Evolutionary conservation across 306 rosid genomes (phyloP), one percentile per base, ranked within the genome.

Genomic region (Hippophae gyantsensis): DNA sequence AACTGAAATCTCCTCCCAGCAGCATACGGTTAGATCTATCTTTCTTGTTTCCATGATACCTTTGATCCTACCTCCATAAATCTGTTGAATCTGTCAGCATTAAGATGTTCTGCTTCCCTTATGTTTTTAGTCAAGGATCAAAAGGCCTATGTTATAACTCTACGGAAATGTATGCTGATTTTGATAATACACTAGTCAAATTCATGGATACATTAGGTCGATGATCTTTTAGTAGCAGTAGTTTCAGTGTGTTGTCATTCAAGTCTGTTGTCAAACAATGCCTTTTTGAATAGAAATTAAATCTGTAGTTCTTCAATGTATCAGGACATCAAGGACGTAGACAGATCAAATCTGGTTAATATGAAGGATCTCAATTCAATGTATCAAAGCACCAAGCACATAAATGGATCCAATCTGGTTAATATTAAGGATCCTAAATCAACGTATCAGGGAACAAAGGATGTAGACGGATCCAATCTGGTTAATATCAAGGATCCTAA

Each of bases 1-100:
- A 71, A 78, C 53, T 53, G 69, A 71, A 67, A 63, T 50, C 52
- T 48, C 27, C 44, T 59, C 72, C 58, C 67, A 61, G 6, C 72
- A 72, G 67, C 74, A 57, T 27, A 74, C 12, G 89, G 95, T 92
- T 67, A 77, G 86, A 54, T 62, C 61, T 74, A 60, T 64, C 53
- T 45, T 76, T 70, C 65, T 38, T 63, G 47, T 58, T 65, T 57
- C 18, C 11, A 6, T 32, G 5, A 32, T 32, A 32, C 5, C 38
- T 32, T 65, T 8, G 49, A 58, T 43, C 42, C 10, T 9, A 8
- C 10, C 48, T 32, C 7, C 18, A 27, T 46, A 9, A n/a, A 66
- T 48, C n/a, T 48, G 54, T 52, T 63, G 50, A 70, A 61, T 58
- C 69, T 60, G 26, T n/a, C 45, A 10, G 50, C 50, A 46, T 5